Base-by-base conservation (phyloP, 2,329 filamentous ascomycete genomes). In the Xylaria digitata region DNA sequence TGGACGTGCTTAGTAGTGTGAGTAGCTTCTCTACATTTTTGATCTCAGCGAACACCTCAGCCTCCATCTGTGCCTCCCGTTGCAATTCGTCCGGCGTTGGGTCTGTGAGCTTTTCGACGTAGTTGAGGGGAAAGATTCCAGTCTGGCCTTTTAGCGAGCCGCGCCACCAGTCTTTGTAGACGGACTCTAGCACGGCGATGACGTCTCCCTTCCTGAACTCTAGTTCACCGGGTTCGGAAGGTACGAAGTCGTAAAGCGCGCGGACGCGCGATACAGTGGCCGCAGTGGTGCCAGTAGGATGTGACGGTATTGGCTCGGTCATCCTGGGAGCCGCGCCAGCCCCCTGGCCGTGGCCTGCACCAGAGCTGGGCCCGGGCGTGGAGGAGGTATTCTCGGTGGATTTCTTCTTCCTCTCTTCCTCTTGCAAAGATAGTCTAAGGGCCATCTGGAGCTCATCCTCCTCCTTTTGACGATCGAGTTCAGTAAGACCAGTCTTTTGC, bases 131-230 rank as follows among this genome's bases (percentile, higher is more conserved):
- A 80, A 99, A 99, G 71, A 99, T 99, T 73, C 96, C 96, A 6
- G 94, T 97, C 80, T 97, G 93, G 21, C 96, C 96, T 77, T 94
- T 90, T 66, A 99, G 83, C 48, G 94, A 97, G 1, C 96, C 96
- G 74, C 97, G 95, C 96, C 96, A 99, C 96, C 96, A 99, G 80
- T 99, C 96, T 80, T 98, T 99, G 83, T 96, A 99, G 1, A 98
- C 96, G 1, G 94, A 97, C 80, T 98, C 96, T 46, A 99, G 85
- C 17, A 99, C 96, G 0, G 96, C 95, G 78, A 99, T 99, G 46
- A 98, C 91, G 78, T 99, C 96, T 32, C 96, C 95, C 82, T 97
- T 97, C 73, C 94, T 92, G 79, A 99, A 99, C 73, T 97, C 94
- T 68, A 99, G 84, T 82, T 99, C 96, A 54, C 95, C 96, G 0